Evolutionary conservation across 2,329 filamentous ascomycete genomes (phyloP), one percentile per base, ranked within the genome.

Genomic region (Penicillium olsonii): DNA sequence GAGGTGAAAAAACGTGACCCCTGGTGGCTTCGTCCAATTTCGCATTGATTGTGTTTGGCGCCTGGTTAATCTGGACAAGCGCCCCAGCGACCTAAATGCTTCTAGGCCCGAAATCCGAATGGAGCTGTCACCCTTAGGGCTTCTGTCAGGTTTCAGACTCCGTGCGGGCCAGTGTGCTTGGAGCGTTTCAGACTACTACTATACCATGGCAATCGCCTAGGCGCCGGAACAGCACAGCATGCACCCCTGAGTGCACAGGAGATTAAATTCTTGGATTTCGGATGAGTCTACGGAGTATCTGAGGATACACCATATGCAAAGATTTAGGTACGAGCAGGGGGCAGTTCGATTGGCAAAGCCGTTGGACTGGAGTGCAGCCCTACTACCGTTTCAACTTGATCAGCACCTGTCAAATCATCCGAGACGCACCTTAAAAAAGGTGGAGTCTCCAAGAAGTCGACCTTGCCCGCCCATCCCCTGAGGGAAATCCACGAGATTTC

Each of bases 121-220:
- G 19, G n/a, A 35, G 33, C 33, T 37, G 42, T 44, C 20, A 37
- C 22, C 31, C 19, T 26, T 26, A 35, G 29, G 18, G 15, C 20
- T 9, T 27, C n/a, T 20, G 37, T n/a, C 12, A n/a, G 29, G 17
- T 24, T 34, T 50, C 38, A 26, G 44, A 24, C 48, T 39, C 44
- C 46, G 45, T 46, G 45, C 37, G 27, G 38, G 37, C 19, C 42
- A 37, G 56, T 24, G 47, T 48, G 48, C 53, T 55, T 6, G 29
- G 50, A 41, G 29, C 43, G 59, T 61, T 58, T 61, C 59, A 59
- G 42, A 56, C 43, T 43, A 38, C 52, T n/a, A n/a, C n/a, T n/a
- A n/a, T n/a, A n/a, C n/a, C n/a, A n/a, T n/a, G n/a, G n/a, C n/a
- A n/a, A n/a, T 47, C 52, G 42, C 19, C 37, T 49, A 48, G 45